These are phyloP conservation scores for Acidiella bohemica DNA, from an alignment of 495 filamentous ascomycete species.

Conservation along the genomic window DNA sequence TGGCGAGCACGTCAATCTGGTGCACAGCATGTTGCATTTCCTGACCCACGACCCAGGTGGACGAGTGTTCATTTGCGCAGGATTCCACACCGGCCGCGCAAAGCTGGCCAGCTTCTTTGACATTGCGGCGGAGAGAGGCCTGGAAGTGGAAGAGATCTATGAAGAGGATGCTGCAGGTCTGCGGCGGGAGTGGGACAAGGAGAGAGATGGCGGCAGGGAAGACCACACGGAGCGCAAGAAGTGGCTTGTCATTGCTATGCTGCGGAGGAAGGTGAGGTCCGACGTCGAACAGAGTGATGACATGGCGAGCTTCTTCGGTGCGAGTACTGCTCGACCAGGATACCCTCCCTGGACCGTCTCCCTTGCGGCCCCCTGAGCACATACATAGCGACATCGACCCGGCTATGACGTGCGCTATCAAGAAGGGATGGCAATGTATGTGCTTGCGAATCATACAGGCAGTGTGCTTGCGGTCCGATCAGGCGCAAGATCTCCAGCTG, in stretches of 20 bases:
- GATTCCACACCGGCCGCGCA: slow-evolving; percentile 71
- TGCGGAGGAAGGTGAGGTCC: slow-evolving; percentile 39
- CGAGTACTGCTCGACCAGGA: too few species aligned
- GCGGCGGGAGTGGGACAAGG: slow-evolving; percentile 48
- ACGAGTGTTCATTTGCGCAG: slow-evolving; percentile 53
- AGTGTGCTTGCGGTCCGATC: too few species aligned
- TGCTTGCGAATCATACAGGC: too few species aligned
- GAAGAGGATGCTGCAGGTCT: slow-evolving; percentile 59
- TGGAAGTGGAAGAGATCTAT: slow-evolving; percentile 57
- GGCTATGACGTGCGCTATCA: too few species aligned
- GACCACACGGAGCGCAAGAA: slow-evolving; percentile 51
- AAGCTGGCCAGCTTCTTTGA: slow-evolving; percentile 64
- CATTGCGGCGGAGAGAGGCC: slow-evolving; percentile 36
- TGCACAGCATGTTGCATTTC: slow-evolving; percentile 57
- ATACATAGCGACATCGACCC: too few species aligned
- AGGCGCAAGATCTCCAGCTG: too few species aligned
- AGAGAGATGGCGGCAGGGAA: slow-evolving; percentile 46
- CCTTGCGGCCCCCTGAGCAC: too few species aligned
- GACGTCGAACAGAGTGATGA: too few species aligned
- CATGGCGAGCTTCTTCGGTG: too few species aligned
- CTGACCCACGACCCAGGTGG: slow-evolving; percentile 39
- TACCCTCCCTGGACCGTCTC: too few species aligned
- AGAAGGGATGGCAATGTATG: too few species aligned
- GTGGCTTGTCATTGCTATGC: slow-evolving; percentile 63
- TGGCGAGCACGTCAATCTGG: slow-evolving; percentile 59